Base-by-base conservation (phyloP, 768 basidiomycete genomes). In the Boletus reticulatus region DNA sequence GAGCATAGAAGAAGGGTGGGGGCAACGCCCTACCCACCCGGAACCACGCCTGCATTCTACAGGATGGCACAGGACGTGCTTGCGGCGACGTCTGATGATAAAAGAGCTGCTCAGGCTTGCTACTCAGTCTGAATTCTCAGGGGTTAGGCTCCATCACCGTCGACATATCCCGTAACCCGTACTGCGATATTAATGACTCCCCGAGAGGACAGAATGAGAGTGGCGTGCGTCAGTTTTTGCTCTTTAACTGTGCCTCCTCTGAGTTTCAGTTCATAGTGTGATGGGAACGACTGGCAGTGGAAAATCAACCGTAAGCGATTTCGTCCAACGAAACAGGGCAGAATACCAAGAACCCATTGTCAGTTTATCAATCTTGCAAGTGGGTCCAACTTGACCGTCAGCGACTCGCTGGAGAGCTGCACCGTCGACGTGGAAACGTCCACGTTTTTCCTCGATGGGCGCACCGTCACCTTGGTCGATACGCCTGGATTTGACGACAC, bases 401-500 rank as follows among this genome's bases (percentile, higher is more conserved):
- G 65, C 14, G 52, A 67, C 24, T 67, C 64, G 14, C 65, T 65
- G 13, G 65, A 64, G 43, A 67, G 64, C 22, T 65, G 64, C 38
- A 65, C 64, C 31, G n/a, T 58, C 44, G 59, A 67, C 14, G 65
- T 67, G 13, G 57, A 58, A 39, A 68, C 78, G 0, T 57, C 72
- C 10, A 68, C 78, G 0, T 81, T 84, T 60, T 58, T 68, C 24
- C 62, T 82, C 12, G 75, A 79, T 39, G 79, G 75, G 3, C 67
- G 66, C 11, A 62, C 52, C 16, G 71, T 84, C 36, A 76, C 69
- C 0, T 63, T 85, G 17, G 76, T 85, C 44, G 84, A 85, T 58
- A 85, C 84, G 0, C 83, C 84, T 0, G 84, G 84, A 6, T 84
- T 84, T 53, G 83, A 83, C 57, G 82, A 84, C 60, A 79, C 81